phyloP scores from a whole-genome alignment of 1,284 basidiomycete species.

The Mycena sp. region DNA sequence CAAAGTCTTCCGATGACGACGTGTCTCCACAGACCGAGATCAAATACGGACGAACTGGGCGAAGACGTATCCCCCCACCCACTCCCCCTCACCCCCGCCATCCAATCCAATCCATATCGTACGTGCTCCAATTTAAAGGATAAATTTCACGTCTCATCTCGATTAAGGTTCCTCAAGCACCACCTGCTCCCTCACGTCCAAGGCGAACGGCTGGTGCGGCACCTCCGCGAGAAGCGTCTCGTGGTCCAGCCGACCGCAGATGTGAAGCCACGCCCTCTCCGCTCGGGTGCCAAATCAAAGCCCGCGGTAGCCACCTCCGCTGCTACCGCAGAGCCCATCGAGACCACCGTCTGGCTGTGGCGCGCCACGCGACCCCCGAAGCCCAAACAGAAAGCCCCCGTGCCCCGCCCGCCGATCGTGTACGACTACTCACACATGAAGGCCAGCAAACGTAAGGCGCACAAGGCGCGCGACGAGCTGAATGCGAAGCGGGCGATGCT shows the following conservation, averaged over 20 bases:
- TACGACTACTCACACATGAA: constrained; percentile 33
- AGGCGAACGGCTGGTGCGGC: constrained; percentile 53
- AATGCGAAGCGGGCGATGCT: constrained; percentile 10
- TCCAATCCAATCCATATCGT: constrained; percentile 63
- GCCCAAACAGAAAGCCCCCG: neutral
- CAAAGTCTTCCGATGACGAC: neutral
- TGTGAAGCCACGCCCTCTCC: neutral
- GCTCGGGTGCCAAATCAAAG: neutral
- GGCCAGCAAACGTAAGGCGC: constrained; percentile 21
- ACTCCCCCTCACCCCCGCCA: constrained; percentile 53
- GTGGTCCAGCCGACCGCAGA: neutral
- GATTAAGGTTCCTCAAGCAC: constrained; percentile 64
- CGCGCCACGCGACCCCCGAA: constrained; percentile 6
- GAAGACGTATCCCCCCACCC: constrained; percentile 25
- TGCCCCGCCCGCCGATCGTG: neutral
- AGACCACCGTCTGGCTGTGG: constrained; percentile 22
- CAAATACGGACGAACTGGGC: constrained; percentile 17
- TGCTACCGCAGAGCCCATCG: neutral
- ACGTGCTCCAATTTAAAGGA: constrained; percentile 24
- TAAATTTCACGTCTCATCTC: neutral
- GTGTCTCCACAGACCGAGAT: constrained; percentile 18
- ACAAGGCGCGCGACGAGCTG: constrained; percentile 14
- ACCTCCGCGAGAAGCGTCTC: constrained; percentile 48
- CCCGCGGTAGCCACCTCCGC: neutral
- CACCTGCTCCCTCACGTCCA: constrained; percentile 59